A percentile compares a stretch with the other conserved stretches of the same genome.
Conservation (phyloP, 192 early-diverging fungal genomes). For the Coemansia sp. region DNA sequence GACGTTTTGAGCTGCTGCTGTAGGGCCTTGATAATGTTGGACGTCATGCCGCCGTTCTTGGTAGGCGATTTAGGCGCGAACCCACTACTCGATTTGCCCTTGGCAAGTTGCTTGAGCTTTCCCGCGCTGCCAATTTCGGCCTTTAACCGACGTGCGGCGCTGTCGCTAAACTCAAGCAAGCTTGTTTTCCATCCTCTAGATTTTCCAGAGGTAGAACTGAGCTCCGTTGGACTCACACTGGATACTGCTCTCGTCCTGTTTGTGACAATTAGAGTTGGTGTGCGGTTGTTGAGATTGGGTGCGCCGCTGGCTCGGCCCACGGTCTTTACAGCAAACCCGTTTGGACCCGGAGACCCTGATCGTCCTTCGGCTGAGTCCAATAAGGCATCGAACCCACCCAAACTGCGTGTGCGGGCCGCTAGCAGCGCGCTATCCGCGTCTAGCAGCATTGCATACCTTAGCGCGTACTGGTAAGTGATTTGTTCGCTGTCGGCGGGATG, state of each 20-base stretch:
- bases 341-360: constrained; percentile 8
- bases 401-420: constrained; percentile 36
- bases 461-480: constrained; percentile 56
- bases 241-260: neutral
- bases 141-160: constrained; percentile 47
- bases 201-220: constrained; percentile 3
- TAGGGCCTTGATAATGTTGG: constrained; percentile 42
- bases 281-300: constrained; percentile 51
- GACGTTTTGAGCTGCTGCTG: constrained; percentile 45
- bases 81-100: constrained; percentile 15
- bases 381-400: constrained; percentile 5
- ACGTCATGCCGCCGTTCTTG: constrained; percentile 30
- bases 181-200: constrained; percentile 42
- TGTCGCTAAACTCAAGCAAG: constrained; percentile 44
- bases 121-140: constrained; percentile 30
- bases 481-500: constrained; percentile 20
- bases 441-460: constrained; percentile 54
- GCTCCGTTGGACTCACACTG: neutral
- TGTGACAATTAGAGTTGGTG: constrained; percentile 42
- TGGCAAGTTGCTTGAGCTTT: constrained; percentile 35
- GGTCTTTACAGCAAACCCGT: constrained; percentile 34
- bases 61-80: constrained; percentile 2
- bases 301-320: constrained; percentile 48
- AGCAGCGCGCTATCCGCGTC: constrained; percentile 52
- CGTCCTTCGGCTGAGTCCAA: neutral